Conservation (phyloP, 176 grass and related monocot genomes). For the sorghum (Sorghum bicolor) region DNA sequence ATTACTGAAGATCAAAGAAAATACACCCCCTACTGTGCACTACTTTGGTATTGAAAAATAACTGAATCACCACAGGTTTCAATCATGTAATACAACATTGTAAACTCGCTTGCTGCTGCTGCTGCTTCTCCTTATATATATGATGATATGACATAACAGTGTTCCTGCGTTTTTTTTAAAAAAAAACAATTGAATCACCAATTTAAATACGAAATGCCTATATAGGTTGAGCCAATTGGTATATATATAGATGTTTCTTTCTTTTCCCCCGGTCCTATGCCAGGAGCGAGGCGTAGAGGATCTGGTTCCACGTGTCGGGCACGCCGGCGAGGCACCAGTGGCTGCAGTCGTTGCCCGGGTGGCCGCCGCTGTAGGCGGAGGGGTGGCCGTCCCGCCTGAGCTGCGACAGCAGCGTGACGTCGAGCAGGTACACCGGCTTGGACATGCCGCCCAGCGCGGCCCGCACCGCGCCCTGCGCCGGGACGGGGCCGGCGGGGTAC, state of each 20-base stretch:
- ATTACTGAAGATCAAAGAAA: not conserved
- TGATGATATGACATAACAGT: too few relatives aligned
- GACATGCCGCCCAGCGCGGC: conserved; percentile 52
- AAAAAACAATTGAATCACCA: conserved; percentile 8
- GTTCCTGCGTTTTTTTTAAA: not conserved
- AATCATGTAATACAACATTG: not conserved
- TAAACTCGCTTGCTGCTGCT: not conserved
- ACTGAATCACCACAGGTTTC: not conserved
- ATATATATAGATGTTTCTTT: not conserved
- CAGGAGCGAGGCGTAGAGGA: conserved; percentile 59
- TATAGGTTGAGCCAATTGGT: not conserved
- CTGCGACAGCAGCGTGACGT: conserved; percentile 94
- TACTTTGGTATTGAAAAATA: not conserved
- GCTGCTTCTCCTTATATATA: too few relatives aligned
- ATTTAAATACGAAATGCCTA: conserved; percentile 3
- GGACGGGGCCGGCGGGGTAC: conserved; percentile 50
- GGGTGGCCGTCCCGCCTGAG: conserved; percentile 86
- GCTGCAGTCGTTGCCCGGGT: conserved; percentile 83
- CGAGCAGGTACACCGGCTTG: conserved; percentile 78
- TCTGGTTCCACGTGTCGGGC: conserved; percentile 97
- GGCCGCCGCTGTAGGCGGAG: conserved; percentile 74
- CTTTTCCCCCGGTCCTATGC: not conserved
- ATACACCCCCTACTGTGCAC: not conserved
- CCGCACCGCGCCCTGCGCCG: conserved; percentile 59
- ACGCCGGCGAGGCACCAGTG: conserved; percentile 97